Percentiles rank a stretch among this genome's conserved stretches.
Evolutionary conservation across 768 basidiomycete genomes (phyloP).

Genomic region (Artomyces pyxidatus): DNA sequence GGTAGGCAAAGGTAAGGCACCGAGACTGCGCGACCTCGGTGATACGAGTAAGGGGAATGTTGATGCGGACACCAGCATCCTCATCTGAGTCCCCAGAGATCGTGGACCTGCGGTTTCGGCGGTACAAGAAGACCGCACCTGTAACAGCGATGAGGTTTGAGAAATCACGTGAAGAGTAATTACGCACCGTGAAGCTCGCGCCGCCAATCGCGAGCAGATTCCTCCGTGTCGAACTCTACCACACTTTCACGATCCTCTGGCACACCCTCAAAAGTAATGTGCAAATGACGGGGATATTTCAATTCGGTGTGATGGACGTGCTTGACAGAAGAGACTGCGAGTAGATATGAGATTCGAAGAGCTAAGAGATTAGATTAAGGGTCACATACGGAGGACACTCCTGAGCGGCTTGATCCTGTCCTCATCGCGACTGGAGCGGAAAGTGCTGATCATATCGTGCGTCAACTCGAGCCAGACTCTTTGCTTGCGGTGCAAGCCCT

Average conservation of each 20-base stretch:
- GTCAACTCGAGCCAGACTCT: slow-evolving; percentile 58
- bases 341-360: background rate
- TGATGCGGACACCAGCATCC: slow-evolving; percentile 34
- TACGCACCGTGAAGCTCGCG: slow-evolving; percentile 37
- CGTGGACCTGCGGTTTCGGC: slow-evolving; percentile 33
- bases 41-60: slow-evolving; percentile 37
- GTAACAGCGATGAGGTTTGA: background rate
- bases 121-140: slow-evolving; percentile 40
- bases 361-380: background rate
- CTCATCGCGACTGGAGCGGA: slow-evolving; percentile 44
- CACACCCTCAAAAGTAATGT: slow-evolving; percentile 27
- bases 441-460: slow-evolving; percentile 51
- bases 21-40: slow-evolving; percentile 14
- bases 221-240: slow-evolving; percentile 51
- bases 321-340: slow-evolving; percentile 40
- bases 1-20: slow-evolving; percentile 16
- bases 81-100: slow-evolving; percentile 25
- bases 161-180: background rate
- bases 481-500: slow-evolving; percentile 35
- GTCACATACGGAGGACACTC: slow-evolving; percentile 40
- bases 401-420: slow-evolving; percentile 46
- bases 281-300: slow-evolving; percentile 35
- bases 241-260: slow-evolving; percentile 20
- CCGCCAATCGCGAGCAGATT: slow-evolving; percentile 42
- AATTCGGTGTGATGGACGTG: slow-evolving; percentile 37